Percentiles rank a stretch among this genome's conserved stretches.
Conservation (phyloP, 768 basidiomycete genomes). For the Leucogyrophana mollusca region DNA sequence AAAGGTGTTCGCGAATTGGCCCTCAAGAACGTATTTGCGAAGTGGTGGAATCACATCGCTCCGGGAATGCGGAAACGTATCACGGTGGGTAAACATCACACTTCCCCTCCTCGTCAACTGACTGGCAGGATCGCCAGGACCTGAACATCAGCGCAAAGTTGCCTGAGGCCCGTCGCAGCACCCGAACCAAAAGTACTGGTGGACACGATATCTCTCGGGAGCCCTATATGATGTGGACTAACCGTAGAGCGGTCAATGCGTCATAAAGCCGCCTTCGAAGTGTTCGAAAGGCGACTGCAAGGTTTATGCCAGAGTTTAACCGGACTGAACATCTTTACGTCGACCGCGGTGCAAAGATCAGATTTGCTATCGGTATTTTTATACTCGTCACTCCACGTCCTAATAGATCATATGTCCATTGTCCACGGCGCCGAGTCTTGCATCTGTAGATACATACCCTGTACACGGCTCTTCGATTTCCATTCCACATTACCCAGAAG, state of each 20-base stretch:
- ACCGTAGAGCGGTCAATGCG: slow-evolving; percentile 63
- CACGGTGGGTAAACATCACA: slow-evolving; percentile 49
- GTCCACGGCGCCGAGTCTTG: too few relatives aligned
- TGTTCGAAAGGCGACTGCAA: too few relatives aligned
- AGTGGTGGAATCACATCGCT: slow-evolving; percentile 83
- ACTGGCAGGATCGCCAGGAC: slow-evolving; percentile 46
- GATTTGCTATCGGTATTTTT: too few relatives aligned
- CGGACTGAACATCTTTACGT: too few relatives aligned
- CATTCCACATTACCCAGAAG: too few relatives aligned
- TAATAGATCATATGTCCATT: too few relatives aligned
- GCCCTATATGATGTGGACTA: slow-evolving; percentile 88
- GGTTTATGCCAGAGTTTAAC: too few relatives aligned
- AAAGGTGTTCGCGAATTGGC: slow-evolving; percentile 89
- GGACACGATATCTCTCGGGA: slow-evolving; percentile 70
- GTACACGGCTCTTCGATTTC: too few relatives aligned
- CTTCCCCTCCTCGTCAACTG: slow-evolving; percentile 6
- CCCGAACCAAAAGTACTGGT: slow-evolving; percentile 58
- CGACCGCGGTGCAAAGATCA: not conserved
- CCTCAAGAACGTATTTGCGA: slow-evolving; percentile 71
- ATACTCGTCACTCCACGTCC: too few relatives aligned
- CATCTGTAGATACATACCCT: too few relatives aligned
- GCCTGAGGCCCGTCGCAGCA: slow-evolving; percentile 79
- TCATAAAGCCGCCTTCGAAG: slow-evolving; percentile 11
- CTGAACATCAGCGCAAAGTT: slow-evolving; percentile 64
- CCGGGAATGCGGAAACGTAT: slow-evolving; percentile 76